A percentile compares a stretch with the other conserved stretches of the same genome.
These are phyloP conservation scores for Aspergillus sp. DNA, from an alignment of 2,329 filamentous ascomycete genomes.

Conservation along the genomic window DNA sequence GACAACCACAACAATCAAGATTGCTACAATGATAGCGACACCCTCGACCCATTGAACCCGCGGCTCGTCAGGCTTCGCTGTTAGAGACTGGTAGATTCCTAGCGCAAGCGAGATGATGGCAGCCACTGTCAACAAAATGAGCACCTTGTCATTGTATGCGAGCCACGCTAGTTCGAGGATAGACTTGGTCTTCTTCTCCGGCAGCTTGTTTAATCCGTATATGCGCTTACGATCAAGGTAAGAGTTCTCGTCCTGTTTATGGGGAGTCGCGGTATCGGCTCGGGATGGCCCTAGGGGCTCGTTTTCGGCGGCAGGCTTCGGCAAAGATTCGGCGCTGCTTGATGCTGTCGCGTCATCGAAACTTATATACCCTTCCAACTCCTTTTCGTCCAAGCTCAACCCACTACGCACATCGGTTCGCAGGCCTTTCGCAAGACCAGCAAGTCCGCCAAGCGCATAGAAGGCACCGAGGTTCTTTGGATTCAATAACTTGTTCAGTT, in stretches of 20 bases:
- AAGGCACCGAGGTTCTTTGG: slow-evolving; percentile 76
- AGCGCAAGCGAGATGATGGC: slow-evolving; percentile 73
- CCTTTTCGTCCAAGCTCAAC: slow-evolving; percentile 68
- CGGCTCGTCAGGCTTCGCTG: slow-evolving; percentile 51
- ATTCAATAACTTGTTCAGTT: slow-evolving; percentile 74
- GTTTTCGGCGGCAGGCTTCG: slow-evolving; percentile 31
- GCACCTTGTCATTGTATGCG: slow-evolving; percentile 78
- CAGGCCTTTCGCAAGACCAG: slow-evolving; percentile 71
- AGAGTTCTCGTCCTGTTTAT: slow-evolving; percentile 33
- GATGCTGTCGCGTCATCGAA: slow-evolving; percentile 63
- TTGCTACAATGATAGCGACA: slow-evolving; percentile 74
- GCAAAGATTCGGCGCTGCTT: slow-evolving; percentile 15
- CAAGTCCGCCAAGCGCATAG: slow-evolving; percentile 70
- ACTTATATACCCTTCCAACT: slow-evolving; percentile 61
- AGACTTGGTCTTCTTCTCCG: slow-evolving; percentile 67
- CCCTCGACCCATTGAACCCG: slow-evolving; percentile 80
- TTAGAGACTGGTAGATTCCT: slow-evolving; percentile 71
- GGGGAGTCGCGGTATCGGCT: slow-evolving; percentile 13
- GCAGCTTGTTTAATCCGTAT: slow-evolving; percentile 68
- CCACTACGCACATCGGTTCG: slow-evolving; percentile 65
- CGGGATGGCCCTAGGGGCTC: slow-evolving; percentile 10
- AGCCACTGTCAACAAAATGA: slow-evolving; percentile 69
- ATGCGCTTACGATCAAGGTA: slow-evolving; percentile 68
- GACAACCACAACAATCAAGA: slow-evolving; percentile 72
- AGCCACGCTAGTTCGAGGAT: slow-evolving; percentile 73